Percentiles rank a stretch among this genome's conserved stretches.
phyloP scores from a whole-genome alignment of 1,284 basidiomycete genomes.

The Marasmius tenuissimus region DNA sequence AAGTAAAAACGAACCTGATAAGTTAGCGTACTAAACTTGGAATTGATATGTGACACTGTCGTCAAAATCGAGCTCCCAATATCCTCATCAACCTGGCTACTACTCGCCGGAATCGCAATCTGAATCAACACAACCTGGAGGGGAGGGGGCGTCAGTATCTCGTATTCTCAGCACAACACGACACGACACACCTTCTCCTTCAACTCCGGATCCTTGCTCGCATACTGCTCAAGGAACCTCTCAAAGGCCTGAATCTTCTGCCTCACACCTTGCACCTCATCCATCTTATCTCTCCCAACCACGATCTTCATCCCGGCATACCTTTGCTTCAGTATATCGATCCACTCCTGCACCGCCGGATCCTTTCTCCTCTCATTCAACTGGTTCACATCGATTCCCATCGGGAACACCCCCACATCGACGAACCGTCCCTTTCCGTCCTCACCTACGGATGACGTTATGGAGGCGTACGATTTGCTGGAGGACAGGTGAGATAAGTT shows the following conservation, averaged over 20 bases:
- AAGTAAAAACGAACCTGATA: constrained; percentile 43
- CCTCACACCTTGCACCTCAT: constrained; percentile 73
- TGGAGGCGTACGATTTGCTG: background rate
- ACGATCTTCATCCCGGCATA: constrained; percentile 85
- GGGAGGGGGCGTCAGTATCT: background rate
- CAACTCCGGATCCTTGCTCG: constrained; percentile 67
- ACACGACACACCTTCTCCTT: constrained; percentile 58
- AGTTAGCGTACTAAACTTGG: constrained; percentile 78
- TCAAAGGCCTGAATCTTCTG: constrained; percentile 87
- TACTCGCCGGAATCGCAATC: constrained; percentile 60
- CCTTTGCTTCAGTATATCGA: constrained; percentile 70
- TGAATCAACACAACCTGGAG: constrained; percentile 77
- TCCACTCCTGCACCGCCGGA: constrained; percentile 82
- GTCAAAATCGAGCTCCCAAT: constrained; percentile 10
- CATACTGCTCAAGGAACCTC: constrained; percentile 62
- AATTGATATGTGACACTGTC: constrained; percentile 76
- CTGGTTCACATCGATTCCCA: constrained; percentile 82
- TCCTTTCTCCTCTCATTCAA: constrained; percentile 73
- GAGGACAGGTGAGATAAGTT: background rate
- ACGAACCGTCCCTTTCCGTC: constrained; percentile 55
- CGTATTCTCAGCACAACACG: too few species aligned
- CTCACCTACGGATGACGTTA: constrained; percentile 11
- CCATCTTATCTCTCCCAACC: constrained; percentile 87
- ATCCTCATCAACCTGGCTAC: background rate
- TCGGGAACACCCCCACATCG: constrained; percentile 84